phyloP scores from a whole-genome alignment of 1,284 basidiomycete genomes.

The Lentinula novae-zelandiae region DNA sequence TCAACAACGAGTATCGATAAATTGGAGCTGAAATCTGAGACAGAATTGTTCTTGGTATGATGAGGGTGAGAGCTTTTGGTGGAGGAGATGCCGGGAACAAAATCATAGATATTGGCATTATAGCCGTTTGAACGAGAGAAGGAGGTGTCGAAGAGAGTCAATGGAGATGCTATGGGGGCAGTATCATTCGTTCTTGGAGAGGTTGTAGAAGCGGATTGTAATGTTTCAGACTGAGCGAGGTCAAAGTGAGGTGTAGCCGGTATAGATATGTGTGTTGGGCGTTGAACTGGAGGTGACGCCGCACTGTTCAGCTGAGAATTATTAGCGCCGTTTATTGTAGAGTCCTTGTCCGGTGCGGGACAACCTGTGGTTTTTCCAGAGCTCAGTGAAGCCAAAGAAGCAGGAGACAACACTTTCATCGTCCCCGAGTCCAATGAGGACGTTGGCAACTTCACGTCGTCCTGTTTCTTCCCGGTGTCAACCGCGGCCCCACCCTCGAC shows the following conservation, averaged over 20 bases:
- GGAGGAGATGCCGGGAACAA: background rate
- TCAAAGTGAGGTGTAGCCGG: constrained; percentile 13
- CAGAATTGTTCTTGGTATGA: constrained; percentile 1
- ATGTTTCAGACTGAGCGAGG: background rate
- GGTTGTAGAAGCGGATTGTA: background rate
- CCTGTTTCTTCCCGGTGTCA: background rate
- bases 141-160: constrained; percentile 25
- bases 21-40: constrained; percentile 12
- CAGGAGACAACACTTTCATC: background rate
- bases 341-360: background rate
- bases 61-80: background rate
- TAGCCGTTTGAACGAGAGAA: constrained; percentile 4
- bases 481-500: background rate
- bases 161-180: background rate
- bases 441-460: background rate
- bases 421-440: background rate
- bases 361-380: background rate
- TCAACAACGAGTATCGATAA: constrained; percentile 54
- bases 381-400: background rate
- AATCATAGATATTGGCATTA: background rate
- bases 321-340: too few species aligned
- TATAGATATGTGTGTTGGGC: constrained; percentile 18
- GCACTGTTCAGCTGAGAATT: background rate
- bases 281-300: background rate
- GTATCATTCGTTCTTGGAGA: background rate